Conservation (phyloP, 2,329 filamentous ascomycete genomes). For the Aspergillus japonicus region DNA sequence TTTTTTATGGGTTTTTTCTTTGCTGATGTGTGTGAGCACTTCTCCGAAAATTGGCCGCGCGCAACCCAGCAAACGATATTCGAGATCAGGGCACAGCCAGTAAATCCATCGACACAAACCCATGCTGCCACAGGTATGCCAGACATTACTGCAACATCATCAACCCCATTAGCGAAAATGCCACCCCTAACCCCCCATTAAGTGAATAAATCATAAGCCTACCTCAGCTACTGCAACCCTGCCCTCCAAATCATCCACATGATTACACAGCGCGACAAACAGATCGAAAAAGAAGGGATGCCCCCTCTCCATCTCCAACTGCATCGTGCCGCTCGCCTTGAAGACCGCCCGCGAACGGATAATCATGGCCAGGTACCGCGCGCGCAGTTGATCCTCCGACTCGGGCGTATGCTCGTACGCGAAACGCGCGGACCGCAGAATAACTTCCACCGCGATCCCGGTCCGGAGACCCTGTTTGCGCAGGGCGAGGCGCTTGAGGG, state of each 20-base stretch:
- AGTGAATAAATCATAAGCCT: background rate
- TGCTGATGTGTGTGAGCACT: too few species aligned
- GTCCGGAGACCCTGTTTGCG: conserved; percentile 92
- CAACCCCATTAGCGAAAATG: too few species aligned
- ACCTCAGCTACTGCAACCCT: conserved; percentile 43
- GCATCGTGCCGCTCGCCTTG: conserved; percentile 97
- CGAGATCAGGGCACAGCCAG: too few species aligned
- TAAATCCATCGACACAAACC: too few species aligned
- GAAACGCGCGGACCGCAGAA: conserved; percentile 89
- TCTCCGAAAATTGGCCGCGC: too few species aligned
- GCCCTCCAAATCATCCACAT: conserved; percentile 93
- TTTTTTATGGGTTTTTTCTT: too few species aligned
- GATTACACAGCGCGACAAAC: conserved; percentile 97
- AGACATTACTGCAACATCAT: too few species aligned
- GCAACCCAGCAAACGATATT: too few species aligned
- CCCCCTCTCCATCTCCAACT: conserved; percentile 95
- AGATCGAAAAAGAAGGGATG: conserved; percentile 97
- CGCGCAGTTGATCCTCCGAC: conserved; percentile 86
- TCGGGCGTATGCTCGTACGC: conserved; percentile 94
- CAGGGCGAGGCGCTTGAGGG: conserved; percentile 81
- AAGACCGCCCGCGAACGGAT: conserved; percentile 97
- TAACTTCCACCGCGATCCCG: conserved; percentile 87
- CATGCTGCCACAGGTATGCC: too few species aligned
- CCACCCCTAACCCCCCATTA: too few species aligned
- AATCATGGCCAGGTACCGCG: conserved; percentile 95